Evolutionary conservation across 306 rosid species (phyloP), one percentile per base, ranked within the genome.

Genomic region (Rubus parviflorus): DNA sequence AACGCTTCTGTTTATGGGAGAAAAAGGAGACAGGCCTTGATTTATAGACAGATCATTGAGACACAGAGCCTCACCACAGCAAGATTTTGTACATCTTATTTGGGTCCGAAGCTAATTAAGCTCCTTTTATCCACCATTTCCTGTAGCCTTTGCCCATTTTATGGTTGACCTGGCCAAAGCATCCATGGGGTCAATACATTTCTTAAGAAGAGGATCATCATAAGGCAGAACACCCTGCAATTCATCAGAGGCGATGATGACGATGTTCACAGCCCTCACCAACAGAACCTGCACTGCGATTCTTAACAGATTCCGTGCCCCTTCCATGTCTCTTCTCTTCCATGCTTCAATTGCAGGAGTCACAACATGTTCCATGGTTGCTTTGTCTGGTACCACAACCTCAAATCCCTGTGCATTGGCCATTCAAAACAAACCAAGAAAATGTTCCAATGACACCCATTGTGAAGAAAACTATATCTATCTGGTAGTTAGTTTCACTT

Each of bases 271-370:
- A n/a, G 89, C 98, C 74, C 93, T 89, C 77, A 91, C 87, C 83
- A 87, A 20, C 85, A 91, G 98, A 85, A 86, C 87, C 78, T 89
- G 97, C 73, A 93, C 89, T 1, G 92, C 91, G 60, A 93, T 88
- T 86, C 93, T 84, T 70, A 88, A 75, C 38, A 87, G 93, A 73
- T 89, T 87, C 74, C 88, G 77, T 22, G 96, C 93, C 49, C 93
- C 98, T 88, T 91, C 91, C 77, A 86, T 77, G 83, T 93, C 98
- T 42, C 85, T 85, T 78, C 87, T 81, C 81, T 84, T 82, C 78
- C 86, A 62, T 68, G 97, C 98, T 82, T 87, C 96, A n/a, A 76
- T 79, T n/a, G 98, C 90, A 46, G 98, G 96, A 82, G 82, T 81
- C 76, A 91, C 79, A 3, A 91, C 80, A 69, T 91, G 97, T 62